Percentiles rank a stretch among this genome's conserved stretches.
Evolutionary conservation across 495 filamentous ascomycete species (phyloP).

Genomic region (Evansstolkia leycettana): DNA sequence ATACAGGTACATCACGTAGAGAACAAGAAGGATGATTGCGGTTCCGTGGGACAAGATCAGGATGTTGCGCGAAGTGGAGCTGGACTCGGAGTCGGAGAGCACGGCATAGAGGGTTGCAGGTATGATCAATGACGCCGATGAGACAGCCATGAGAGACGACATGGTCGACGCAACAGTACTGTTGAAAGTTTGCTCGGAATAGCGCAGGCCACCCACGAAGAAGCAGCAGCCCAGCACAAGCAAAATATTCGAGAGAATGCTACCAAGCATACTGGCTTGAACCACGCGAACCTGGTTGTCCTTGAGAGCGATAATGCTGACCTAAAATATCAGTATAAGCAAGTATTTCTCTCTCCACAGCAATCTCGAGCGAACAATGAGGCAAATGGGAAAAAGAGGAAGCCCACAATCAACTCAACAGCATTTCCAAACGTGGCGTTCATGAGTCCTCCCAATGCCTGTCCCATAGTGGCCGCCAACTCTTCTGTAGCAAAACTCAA

Average conservation of each 20-base stretch:
- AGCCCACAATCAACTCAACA: slow-evolving; percentile 86
- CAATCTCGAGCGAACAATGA: not conserved
- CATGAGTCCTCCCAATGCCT: slow-evolving; percentile 82
- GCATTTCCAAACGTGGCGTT: slow-evolving; percentile 98
- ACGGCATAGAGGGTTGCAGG: slow-evolving; percentile 68
- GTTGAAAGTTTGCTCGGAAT: slow-evolving; percentile 67
- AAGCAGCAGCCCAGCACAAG: slow-evolving; percentile 97
- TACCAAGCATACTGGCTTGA: slow-evolving; percentile 94
- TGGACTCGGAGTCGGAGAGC: slow-evolving; percentile 20
- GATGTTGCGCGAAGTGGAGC: slow-evolving; percentile 38
- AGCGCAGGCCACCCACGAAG: slow-evolving; percentile 65
- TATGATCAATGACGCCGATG: slow-evolving; percentile 84
- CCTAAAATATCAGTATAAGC: slow-evolving; percentile 39
- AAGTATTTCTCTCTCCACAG: slow-evolving; percentile 5
- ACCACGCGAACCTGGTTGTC: slow-evolving; percentile 87
- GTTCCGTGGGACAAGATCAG: slow-evolving; percentile 82
- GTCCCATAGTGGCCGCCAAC: slow-evolving; percentile 68
- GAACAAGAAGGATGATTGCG: slow-evolving; percentile 71
- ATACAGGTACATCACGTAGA: slow-evolving; percentile 82
- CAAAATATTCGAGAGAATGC: slow-evolving; percentile 90
- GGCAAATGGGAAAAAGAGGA: not conserved
- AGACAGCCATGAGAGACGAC: slow-evolving; percentile 88
- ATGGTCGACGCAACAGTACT: slow-evolving; percentile 85
- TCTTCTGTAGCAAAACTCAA: slow-evolving; percentile 95
- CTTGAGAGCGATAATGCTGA: slow-evolving; percentile 83